phyloP scores from a whole-genome alignment of 139 green algal species.

The Mychonastes homosphaera region DNA sequence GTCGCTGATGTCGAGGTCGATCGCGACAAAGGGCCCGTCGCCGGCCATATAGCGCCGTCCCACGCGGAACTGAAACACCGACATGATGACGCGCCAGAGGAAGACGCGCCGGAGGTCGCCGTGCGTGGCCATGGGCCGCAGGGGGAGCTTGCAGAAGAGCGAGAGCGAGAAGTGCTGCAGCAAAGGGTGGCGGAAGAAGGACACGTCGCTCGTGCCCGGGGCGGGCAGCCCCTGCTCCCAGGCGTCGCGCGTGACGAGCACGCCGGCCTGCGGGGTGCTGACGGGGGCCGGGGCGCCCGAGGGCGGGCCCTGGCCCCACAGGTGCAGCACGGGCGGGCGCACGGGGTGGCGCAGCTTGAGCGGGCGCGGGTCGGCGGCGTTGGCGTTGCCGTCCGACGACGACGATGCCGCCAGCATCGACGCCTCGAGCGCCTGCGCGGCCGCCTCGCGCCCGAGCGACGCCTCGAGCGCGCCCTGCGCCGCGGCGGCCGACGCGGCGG shows the following conservation, averaged over 20 bases:
- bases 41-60: slow-evolving; percentile 41
- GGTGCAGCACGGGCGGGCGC: slow-evolving; percentile 85
- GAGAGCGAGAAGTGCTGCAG: slow-evolving; percentile 89
- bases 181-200: slow-evolving; percentile 89
- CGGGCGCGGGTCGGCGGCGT: slow-evolving; percentile 12
- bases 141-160: slow-evolving; percentile 94
- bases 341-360: slow-evolving; percentile 52
- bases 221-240: slow-evolving; percentile 18
- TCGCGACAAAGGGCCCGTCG: slow-evolving; percentile 67
- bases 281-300: background rate
- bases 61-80: slow-evolving; percentile 84
- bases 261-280: background rate
- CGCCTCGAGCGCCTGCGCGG: slow-evolving; percentile 4
- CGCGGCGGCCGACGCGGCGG: background rate
- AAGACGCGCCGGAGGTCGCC: slow-evolving; percentile 62
- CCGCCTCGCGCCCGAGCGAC: background rate
- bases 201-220: slow-evolving; percentile 33
- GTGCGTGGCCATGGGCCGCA: slow-evolving; percentile 58
- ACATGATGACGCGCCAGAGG: slow-evolving; percentile 83
- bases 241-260: too few relatives aligned
- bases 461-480: background rate
- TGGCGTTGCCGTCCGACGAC: slow-evolving; percentile 23
- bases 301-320: too few relatives aligned
- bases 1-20: slow-evolving; percentile 89
- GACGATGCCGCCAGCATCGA: too few relatives aligned